Conservation (phyloP, 2,329 filamentous ascomycete genomes). For the Parascedosporium putredinis region DNA sequence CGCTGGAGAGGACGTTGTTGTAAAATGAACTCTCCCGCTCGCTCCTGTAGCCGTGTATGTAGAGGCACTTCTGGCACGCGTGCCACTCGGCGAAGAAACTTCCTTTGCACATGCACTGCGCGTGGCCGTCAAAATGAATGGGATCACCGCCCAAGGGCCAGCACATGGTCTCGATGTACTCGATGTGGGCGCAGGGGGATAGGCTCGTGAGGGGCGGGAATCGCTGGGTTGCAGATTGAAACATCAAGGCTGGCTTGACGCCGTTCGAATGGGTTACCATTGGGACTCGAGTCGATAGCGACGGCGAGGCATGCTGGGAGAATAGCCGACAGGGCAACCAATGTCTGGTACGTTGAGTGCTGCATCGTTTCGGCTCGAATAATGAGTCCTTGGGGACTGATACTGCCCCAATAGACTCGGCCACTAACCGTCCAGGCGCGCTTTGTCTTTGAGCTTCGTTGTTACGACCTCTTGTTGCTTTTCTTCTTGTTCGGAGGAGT, state of each 20-base stretch:
- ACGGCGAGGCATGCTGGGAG: neutral
- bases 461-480: no score
- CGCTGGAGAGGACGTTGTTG: slow-evolving; percentile 22
- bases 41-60: slow-evolving; percentile 27
- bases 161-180: slow-evolving; percentile 20
- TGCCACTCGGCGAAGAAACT: slow-evolving; percentile 32
- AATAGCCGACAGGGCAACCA: neutral
- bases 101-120: slow-evolving; percentile 31
- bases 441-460: no score
- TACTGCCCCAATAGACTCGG: no score
- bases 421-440: no score
- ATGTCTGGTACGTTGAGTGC: neutral
- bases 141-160: slow-evolving; percentile 18
- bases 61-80: slow-evolving; percentile 30
- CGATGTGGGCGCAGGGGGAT: slow-evolving; percentile 20
- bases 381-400: no score
- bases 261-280: neutral
- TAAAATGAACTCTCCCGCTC: slow-evolving; percentile 24
- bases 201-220: slow-evolving; percentile 4
- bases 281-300: slow-evolving; percentile 2
- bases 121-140: slow-evolving; percentile 17
- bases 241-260: neutral
- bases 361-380: no score
- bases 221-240: slow-evolving; percentile 6
- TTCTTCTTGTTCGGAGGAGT: no score